Conservation (phyloP, 192 early-diverging fungal species). For the Funneliformis geosporum region DNA sequence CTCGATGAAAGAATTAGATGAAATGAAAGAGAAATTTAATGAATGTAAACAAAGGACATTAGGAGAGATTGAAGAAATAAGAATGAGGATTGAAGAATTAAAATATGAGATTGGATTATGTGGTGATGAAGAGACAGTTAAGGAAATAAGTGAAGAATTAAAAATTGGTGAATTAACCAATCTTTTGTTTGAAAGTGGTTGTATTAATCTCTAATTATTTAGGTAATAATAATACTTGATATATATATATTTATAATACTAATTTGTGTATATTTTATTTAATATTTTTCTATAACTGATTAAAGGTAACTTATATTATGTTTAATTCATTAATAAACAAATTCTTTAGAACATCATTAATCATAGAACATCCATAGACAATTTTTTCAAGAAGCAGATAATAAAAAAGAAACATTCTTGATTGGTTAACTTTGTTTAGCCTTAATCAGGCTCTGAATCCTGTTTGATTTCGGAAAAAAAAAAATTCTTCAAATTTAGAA, state of each 20-base stretch:
- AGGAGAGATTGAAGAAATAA: neutral
- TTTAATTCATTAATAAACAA: no score
- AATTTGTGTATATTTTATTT: no score
- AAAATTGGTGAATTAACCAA: neutral
- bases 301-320: no score
- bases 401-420: neutral
- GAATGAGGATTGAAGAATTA: neutral
- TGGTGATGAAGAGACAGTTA: neutral
- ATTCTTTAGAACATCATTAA: no score
- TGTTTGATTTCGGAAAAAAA: neutral
- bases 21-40: neutral
- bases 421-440: neutral
- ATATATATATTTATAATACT: no score
- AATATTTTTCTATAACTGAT: no score
- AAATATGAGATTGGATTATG: neutral
- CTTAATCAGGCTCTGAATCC: neutral
- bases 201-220: neutral
- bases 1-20: neutral
- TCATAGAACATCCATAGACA: no score
- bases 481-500: neutral
- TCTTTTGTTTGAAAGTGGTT: neutral
- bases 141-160: neutral
- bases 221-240: no score
- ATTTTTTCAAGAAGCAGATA: no score
- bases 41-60: neutral